These are phyloP conservation scores for Haberlea rhodopensis DNA, from an alignment of 257 asterid genomes.

Conservation along the genomic window DNA sequence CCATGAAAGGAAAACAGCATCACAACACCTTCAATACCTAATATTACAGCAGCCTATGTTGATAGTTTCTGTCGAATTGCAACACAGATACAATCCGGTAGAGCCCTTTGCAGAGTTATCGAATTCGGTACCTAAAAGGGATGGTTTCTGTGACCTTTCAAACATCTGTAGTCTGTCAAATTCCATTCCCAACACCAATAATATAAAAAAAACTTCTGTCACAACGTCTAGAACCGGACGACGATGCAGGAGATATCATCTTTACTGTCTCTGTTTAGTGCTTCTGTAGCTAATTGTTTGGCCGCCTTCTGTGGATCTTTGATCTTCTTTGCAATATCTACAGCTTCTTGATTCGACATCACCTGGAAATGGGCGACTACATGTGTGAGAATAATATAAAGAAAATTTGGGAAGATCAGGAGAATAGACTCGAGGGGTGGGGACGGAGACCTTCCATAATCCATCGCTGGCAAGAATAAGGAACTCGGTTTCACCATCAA, in stretches of 20 bases:
- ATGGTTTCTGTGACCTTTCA: slow-evolving; percentile 24
- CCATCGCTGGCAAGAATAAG: slow-evolving; percentile 95
- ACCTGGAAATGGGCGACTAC: slow-evolving; percentile 44
- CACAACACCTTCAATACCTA: slow-evolving; percentile 25
- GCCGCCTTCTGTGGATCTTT: slow-evolving; percentile 78
- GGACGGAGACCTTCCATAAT: slow-evolving; percentile 38
- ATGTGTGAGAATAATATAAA: neutral
- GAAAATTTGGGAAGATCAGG: neutral
- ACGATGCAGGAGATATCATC: slow-evolving; percentile 95
- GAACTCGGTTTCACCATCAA: slow-evolving; percentile 54
- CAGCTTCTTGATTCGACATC: slow-evolving; percentile 87
- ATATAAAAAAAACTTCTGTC: slow-evolving; percentile 38
- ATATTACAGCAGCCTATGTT: slow-evolving; percentile 26
- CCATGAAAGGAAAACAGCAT: slow-evolving; percentile 30
- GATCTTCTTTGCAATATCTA: slow-evolving; percentile 51
- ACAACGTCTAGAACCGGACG: slow-evolving; percentile 48
- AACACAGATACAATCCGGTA: neutral
- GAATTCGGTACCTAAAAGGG: slow-evolving; percentile 16
- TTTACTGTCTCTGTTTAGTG: slow-evolving; percentile 67
- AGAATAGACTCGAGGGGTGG: neutral
- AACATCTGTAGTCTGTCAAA: slow-evolving; percentile 24
- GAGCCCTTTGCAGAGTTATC: slow-evolving; percentile 10
- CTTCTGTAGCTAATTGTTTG: slow-evolving; percentile 57
- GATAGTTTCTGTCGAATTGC: no score
- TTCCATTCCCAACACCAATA: slow-evolving; percentile 22